phyloP scores from a whole-genome alignment of 495 filamentous ascomycete genomes.

The Lichina pygmaea region DNA sequence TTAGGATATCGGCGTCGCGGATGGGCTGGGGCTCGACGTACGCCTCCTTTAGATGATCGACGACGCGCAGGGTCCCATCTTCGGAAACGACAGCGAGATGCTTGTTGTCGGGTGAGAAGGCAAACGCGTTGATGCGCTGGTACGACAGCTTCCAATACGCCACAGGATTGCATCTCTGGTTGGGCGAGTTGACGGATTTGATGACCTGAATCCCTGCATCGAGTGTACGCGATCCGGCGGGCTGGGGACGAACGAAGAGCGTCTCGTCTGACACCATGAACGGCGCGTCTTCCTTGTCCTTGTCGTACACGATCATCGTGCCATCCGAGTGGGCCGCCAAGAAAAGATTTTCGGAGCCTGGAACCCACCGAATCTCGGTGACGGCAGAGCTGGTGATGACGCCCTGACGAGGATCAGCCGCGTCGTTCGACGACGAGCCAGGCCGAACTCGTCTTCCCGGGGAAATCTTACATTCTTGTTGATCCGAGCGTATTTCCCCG shows the following conservation, averaged over 20 bases:
- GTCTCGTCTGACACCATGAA: conserved; percentile 29
- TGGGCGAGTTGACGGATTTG: conserved; percentile 76
- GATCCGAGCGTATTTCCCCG: conserved; percentile 79
- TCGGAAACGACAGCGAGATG: conserved; percentile 85
- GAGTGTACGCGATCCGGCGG: not conserved
- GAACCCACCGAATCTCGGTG: conserved; percentile 74
- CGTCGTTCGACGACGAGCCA: not conserved
- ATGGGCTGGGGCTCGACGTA: conserved; percentile 15
- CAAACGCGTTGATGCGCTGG: conserved; percentile 64
- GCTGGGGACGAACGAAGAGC: not conserved
- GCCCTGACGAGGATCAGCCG: conserved; percentile 21
- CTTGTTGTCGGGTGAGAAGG: conserved; percentile 63
- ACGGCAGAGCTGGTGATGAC: conserved; percentile 66
- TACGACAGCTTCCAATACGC: conserved; percentile 76
- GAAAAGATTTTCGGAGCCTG: conserved; percentile 81
- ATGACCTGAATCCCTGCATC: conserved; percentile 28
- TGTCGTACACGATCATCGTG: conserved; percentile 85
- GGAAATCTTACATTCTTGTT: conserved; percentile 55
- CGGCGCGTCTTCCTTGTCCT: conserved; percentile 86
- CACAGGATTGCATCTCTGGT: conserved; percentile 81
- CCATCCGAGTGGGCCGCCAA: conserved; percentile 84
- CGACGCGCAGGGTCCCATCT: conserved; percentile 66
- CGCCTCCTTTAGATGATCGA: conserved; percentile 82
- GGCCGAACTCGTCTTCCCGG: not conserved
- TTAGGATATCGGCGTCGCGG: not conserved